Base-by-base conservation (phyloP, 1,284 basidiomycete species). In the Puccinia hordei region DNA sequence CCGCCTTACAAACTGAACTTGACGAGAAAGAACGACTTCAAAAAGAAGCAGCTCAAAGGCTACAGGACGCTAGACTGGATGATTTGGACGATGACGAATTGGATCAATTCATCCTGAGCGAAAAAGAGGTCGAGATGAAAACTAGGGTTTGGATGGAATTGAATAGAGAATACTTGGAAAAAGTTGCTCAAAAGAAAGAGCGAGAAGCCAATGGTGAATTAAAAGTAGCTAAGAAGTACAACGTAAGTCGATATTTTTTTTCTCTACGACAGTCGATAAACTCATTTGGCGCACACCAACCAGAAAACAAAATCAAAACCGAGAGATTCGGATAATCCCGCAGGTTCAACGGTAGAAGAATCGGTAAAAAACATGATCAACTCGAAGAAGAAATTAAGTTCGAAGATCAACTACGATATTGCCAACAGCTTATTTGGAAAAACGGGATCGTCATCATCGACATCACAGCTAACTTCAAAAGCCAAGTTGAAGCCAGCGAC, bases 121-220 rank as follows among this genome's bases (percentile, higher is more conserved):
- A 93, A 66, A 92, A 93, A 35, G 96, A 98, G 86, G 91, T 93
- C 8, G 90, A 89, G 85, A 89, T 94, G 84, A 97, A 95, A 85
- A 94, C 96, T 84, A 90, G 95, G 35, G 90, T 99, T 24, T 99
- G 97, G 97, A 93, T 98, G 82, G 94, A 96, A 86, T 89, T 95
- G 85, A 99, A 99, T 86, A 90, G 90, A 82, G 94, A 97, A 76
- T 99, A 97, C 87, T 87, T 99, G 72, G 93, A 97, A 85, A 91
- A 92, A 44, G 88, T 95, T 65, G 93, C 93, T 81, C 90, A 93
- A 93, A 84, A 86, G 90, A 77, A 77, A 41, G 74, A 77, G 41
- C 41, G 74, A 24, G 74, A 77, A 55, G 74, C 74, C 13, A 51
- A 59, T 12, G 74, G 74, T 38, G 74, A 77, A 53, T 17, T 68